Evolutionary conservation across 768 basidiomycete genomes (phyloP).

Genomic region (Podaxis rugospora): DNA sequence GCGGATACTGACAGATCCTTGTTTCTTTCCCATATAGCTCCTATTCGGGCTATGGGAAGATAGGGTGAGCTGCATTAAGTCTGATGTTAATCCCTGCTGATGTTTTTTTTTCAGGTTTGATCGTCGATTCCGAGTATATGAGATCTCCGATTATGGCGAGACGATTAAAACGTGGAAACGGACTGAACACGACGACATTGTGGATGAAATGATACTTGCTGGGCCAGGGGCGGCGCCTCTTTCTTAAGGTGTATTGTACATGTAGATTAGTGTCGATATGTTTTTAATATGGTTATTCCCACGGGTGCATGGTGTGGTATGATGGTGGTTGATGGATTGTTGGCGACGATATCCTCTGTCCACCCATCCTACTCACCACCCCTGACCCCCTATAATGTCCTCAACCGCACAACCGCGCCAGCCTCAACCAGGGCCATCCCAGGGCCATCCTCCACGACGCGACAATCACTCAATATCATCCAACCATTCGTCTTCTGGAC

Average conservation of each 20-base stretch:
- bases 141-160: constrained; percentile 88
- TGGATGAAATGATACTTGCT: constrained; percentile 60
- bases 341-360: not conserved
- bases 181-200: constrained; percentile 62
- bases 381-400: constrained; percentile 8
- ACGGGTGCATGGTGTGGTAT: not conserved
- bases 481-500: constrained; percentile 31
- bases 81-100: constrained; percentile 8
- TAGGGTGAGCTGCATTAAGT: constrained; percentile 48
- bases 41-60: constrained; percentile 76
- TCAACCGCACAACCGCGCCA: constrained; percentile 23
- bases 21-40: constrained; percentile 39
- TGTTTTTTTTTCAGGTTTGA: constrained; percentile 57
- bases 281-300: not conserved
- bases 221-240: constrained; percentile 13
- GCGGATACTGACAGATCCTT: not conserved
- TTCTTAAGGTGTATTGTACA: not conserved
- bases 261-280: not conserved
- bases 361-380: constrained; percentile 3
- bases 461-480: constrained; percentile 52
- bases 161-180: constrained; percentile 86
- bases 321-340: not conserved
- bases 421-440: constrained; percentile 21
- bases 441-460: constrained; percentile 43
- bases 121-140: constrained; percentile 85